Evolutionary conservation across 805 yeast genomes (phyloP), one percentile per base, ranked within the genome.

Genomic region (Kazachstania africana): DNA sequence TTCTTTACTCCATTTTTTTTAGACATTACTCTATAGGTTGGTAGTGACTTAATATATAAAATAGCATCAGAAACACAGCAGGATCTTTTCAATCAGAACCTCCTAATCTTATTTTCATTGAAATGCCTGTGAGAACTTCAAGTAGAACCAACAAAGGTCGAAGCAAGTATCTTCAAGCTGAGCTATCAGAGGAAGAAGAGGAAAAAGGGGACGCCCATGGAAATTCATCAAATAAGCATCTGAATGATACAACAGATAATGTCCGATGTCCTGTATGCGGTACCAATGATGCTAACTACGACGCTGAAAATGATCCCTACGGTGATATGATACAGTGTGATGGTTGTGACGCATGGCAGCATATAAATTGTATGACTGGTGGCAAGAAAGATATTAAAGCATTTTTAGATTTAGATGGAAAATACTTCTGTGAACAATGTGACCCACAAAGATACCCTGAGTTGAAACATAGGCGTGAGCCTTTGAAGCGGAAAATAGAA

Each of bases 281-380:
- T 3, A 60, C 79, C 2, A 69, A 63, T 14, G 71, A 70, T 34
- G 64, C 56, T 12, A 75, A 72, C 38, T 75, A 72, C 47, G 62
- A 75, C 43, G 78, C 67, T 37, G 75, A 65, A 0, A 65, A 63
- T 4, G 81, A 74, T 37, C 50, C 53, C 1, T 15, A 38, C 25
- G 74, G 79, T 10, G 61, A 60, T 9, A 75, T 76, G 79, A 66
- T 77, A 17, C 73, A 72, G 44, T 78, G 87, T 53, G 82, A 74
- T 17, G 42, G 54, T 6, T 78, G 87, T 47, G 53, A 63, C 27
- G 69, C 83, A 2, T 78, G 85, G 85, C 85, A 78, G 47, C 87
- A 78, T 46, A 67, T 70, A 20, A 56, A 48, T 33, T 78, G 87
- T 51, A 63, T 76, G 69, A 66, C 76, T 16, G 47, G 53, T 5